Base-by-base conservation (phyloP, 2,329 filamentous ascomycete species). In the Verticillium longisporum region DNA sequence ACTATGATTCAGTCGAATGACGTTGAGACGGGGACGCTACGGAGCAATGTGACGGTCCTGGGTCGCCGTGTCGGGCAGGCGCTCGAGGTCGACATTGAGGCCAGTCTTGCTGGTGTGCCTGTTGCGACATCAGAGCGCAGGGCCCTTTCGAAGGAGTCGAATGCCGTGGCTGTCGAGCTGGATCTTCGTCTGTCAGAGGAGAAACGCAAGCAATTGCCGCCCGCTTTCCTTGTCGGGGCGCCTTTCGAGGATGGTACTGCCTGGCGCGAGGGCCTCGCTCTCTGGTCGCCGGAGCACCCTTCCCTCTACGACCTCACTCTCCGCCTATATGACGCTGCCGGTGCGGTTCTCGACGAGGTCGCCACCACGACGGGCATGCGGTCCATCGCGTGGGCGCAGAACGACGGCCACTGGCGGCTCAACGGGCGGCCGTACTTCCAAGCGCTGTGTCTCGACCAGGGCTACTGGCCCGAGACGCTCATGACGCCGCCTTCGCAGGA, bases 331-430 rank as follows among this genome's bases (percentile, higher is more conserved):
- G 77, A 83, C 61, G 65, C 71, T 1, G 68, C 70, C 0, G 74
- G 71, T 1, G 68, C 69, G 4, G 66, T 78, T 0, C 64, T 87
- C 11, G 87, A 90, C 63, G 78, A 83, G 61, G 78, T 88, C 2
- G 73, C 78, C 34, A 89, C 85, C 0, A 83, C 81, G 2, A 83
- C 83, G 0, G 87, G 87, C 1, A 85, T 87, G 80, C 80, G 85
- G 18, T 83, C 78, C 11, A 74, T 87, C 7, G 75, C 82, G 62
- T 89, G 86, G 86, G 79, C 75, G 18, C 76, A 71, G 9, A 83
- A 82, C 2, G 82, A 87, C 63, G 78, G 82, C 0, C 81, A 83
- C 0, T 85, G 88, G 75, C 76, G 82, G 6, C 77, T 87, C 26
- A 87, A 88, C 68, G 79, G 77, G 61, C 76, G 74, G 60, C 84